These are phyloP conservation scores for Binderoboletus segoi DNA, from an alignment of 1,284 basidiomycete genomes.

Conservation along the genomic window DNA sequence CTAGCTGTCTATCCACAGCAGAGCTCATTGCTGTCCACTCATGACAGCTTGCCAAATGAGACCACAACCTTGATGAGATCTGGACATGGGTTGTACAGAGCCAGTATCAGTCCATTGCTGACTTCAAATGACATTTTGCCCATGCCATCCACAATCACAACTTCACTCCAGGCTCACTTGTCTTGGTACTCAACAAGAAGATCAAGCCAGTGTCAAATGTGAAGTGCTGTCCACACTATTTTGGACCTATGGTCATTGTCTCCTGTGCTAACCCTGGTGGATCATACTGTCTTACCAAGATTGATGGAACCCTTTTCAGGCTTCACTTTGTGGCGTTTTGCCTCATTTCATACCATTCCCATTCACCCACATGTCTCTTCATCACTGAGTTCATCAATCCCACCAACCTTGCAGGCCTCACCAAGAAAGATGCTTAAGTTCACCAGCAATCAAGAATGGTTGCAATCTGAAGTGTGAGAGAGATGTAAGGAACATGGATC, in stretches of 20 bases:
- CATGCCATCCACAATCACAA: slow-evolving; percentile 20
- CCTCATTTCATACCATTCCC: slow-evolving; percentile 21
- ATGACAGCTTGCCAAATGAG: not conserved
- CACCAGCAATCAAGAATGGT: not conserved
- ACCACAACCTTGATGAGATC: not conserved
- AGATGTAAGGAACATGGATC: not conserved
- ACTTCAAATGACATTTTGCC: slow-evolving; percentile 18
- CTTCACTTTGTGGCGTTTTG: slow-evolving; percentile 17
- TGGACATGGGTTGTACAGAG: slow-evolving; percentile 23
- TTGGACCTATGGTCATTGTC: slow-evolving; percentile 37
- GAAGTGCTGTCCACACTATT: slow-evolving; percentile 33
- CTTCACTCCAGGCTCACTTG: slow-evolving; percentile 26
- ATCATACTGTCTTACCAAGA: slow-evolving; percentile 35
- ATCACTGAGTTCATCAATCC: not conserved
- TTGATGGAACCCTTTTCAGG: slow-evolving; percentile 29
- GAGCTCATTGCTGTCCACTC: not conserved
- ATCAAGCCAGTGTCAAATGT: slow-evolving; percentile 28
- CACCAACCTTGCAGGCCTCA: not conserved
- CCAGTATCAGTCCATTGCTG: slow-evolving; percentile 15
- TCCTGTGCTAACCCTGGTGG: slow-evolving; percentile 20
- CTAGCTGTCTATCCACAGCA: not conserved
- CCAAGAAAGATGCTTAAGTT: not conserved
- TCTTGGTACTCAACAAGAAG: slow-evolving; percentile 31
- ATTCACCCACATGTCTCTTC: not conserved
- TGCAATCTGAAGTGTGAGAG: not conserved